Evolutionary conservation across 1,284 basidiomycete genomes (phyloP).

Genomic region (Lentinus polychrous): DNA sequence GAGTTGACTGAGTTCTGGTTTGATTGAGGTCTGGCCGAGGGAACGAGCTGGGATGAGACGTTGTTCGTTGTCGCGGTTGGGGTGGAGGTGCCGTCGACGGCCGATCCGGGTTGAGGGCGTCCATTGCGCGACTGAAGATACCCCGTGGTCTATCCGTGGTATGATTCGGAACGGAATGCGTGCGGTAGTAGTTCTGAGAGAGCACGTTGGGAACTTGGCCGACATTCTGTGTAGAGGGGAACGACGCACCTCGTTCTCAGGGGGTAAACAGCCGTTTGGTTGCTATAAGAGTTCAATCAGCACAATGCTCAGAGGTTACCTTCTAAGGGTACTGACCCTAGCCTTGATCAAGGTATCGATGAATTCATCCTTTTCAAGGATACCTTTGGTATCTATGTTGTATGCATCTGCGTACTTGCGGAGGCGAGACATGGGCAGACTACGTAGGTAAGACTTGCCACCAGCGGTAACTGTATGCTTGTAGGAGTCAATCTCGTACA

Average conservation of each 20-base stretch:
- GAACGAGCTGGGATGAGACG: constrained; percentile 25
- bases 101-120: constrained; percentile 19
- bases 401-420: constrained; percentile 66
- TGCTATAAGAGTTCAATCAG: constrained; percentile 23
- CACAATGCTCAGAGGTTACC: neutral
- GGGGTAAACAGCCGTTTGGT: constrained; percentile 49
- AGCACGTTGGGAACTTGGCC: neutral
- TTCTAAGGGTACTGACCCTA: constrained; percentile 36
- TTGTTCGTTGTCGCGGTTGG: constrained; percentile 25
- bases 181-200: constrained; percentile 47
- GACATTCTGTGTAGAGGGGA: neutral
- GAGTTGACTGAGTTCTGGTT: constrained; percentile 11
- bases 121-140: constrained; percentile 43
- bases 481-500: neutral
- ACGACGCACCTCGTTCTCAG: constrained; percentile 42
- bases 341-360: constrained; percentile 54
- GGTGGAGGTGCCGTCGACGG: constrained; percentile 15
- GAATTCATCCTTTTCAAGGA: constrained; percentile 71
- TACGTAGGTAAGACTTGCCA: constrained; percentile 46
- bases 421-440: constrained; percentile 49
- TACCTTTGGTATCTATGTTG: constrained; percentile 51
- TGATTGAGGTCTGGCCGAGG: constrained; percentile 35
- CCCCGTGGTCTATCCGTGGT: constrained; percentile 39
- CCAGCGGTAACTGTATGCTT: constrained; percentile 55
- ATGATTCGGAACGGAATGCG: constrained; percentile 55